A percentile compares a stretch with the other conserved stretches of the same genome.
Evolutionary conservation across 2,329 filamentous ascomycete genomes (phyloP).

Genomic region (Colletotrichum sp.): DNA sequence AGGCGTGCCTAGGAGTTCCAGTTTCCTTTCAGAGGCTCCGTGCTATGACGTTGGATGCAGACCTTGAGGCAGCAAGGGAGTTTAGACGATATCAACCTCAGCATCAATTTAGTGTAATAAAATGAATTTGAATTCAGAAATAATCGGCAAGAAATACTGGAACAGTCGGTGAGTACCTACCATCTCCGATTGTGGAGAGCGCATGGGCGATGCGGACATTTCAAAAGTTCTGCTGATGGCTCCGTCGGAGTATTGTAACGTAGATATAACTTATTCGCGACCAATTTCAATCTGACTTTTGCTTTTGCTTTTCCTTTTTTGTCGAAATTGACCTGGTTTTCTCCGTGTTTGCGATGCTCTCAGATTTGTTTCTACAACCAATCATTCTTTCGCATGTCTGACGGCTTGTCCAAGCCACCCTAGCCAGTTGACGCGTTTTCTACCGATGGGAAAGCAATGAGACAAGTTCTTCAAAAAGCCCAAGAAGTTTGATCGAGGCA

Average conservation of each 20-base stretch:
- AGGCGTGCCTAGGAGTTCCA: fast-evolving
- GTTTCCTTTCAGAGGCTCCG: neutral
- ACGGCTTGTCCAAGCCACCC: fast-evolving
- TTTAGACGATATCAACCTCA: fast-evolving
- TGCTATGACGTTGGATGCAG: fast-evolving
- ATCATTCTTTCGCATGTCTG: fast-evolving
- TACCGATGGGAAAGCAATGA: fast-evolving
- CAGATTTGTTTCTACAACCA: neutral
- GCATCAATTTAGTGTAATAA: neutral
- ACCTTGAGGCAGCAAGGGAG: neutral
- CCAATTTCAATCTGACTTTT: neutral
- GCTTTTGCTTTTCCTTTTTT: neutral
- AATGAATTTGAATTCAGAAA: fast-evolving
- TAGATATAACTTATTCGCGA: neutral
- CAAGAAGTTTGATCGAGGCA: neutral
- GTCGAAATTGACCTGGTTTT: neutral
- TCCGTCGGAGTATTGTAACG: neutral
- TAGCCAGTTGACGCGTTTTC: neutral
- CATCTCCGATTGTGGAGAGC: neutral
- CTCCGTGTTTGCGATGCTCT: neutral
- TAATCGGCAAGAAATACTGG: neutral
- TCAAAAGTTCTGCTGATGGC: neutral
- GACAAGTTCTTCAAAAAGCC: fast-evolving
- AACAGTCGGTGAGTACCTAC: neutral
- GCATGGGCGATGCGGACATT: neutral